A percentile compares a stretch with the other conserved stretches of the same genome.
These are phyloP conservation scores for Pilasporangium apinafurcum DNA, from an alignment of 352 stramenopile species.

Conservation along the genomic window DNA sequence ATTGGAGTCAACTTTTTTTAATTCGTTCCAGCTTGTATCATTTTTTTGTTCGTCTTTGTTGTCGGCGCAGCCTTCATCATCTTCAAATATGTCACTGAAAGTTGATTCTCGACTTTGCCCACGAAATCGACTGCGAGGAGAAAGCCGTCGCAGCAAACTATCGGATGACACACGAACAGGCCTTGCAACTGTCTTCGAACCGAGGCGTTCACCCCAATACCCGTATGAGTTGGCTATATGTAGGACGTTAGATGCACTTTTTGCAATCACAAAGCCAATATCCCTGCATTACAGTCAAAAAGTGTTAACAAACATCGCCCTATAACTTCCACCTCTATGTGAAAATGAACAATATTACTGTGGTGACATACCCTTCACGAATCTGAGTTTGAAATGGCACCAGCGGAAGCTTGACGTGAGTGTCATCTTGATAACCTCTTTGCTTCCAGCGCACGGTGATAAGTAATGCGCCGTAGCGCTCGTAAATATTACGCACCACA, in stretches of 20 bases:
- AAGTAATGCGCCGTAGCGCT: constrained; percentile 41
- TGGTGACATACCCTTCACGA: constrained; percentile 36
- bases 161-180: constrained; percentile 35
- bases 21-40: too few relatives aligned
- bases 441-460: constrained; percentile 5
- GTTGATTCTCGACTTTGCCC: background rate
- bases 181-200: constrained; percentile 1
- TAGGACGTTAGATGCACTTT: constrained; percentile 36
- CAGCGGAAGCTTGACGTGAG: constrained; percentile 16
- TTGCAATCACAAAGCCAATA: constrained; percentile 60
- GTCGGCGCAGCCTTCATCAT: constrained; percentile 4
- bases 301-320: background rate
- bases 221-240: constrained; percentile 55
- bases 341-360: background rate
- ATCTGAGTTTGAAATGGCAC: constrained; percentile 38
- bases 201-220: constrained; percentile 22
- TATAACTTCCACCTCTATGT: background rate
- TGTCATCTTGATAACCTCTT: background rate
- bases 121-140: constrained; percentile 8
- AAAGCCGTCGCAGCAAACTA: constrained; percentile 22
- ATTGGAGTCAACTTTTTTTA: too few relatives aligned
- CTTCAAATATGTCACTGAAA: constrained; percentile 4
- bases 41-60: too few relatives aligned
- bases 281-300: constrained; percentile 22
- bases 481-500: constrained; percentile 47